These are phyloP conservation scores for Penicillium robsamsonii DNA, from an alignment of 495 filamentous ascomycete species.

Conservation along the genomic window DNA sequence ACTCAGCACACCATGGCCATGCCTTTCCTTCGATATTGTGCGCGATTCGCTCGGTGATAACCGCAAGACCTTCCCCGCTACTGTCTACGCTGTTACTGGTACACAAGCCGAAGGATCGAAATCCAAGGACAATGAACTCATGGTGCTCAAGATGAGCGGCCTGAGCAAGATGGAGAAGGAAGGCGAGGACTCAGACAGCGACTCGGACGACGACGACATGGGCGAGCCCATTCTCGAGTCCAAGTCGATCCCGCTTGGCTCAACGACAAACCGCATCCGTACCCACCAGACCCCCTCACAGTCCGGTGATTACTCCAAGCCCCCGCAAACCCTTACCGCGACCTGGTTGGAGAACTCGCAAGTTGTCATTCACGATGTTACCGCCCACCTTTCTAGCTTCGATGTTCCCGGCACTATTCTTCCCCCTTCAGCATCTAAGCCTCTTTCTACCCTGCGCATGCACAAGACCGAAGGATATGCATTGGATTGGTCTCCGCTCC, in stretches of 20 bases:
- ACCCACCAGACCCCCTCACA: slow-evolving; percentile 69
- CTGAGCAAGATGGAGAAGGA: slow-evolving; percentile 79
- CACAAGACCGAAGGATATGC: slow-evolving; percentile 94
- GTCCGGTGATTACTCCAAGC: slow-evolving; percentile 58
- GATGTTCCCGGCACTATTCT: slow-evolving; percentile 80
- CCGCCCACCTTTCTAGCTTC: slow-evolving; percentile 80
- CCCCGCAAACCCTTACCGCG: slow-evolving; percentile 78
- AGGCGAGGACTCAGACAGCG: slow-evolving; percentile 70
- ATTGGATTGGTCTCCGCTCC: slow-evolving; percentile 84
- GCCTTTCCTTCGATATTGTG: slow-evolving; percentile 91
- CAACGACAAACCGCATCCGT: slow-evolving; percentile 91
- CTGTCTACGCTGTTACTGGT: slow-evolving; percentile 88
- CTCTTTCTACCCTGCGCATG: slow-evolving; percentile 79
- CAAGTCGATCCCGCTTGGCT: slow-evolving; percentile 76
- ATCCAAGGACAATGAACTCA: slow-evolving; percentile 82
- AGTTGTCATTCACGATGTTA: slow-evolving; percentile 91
- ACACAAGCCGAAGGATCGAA: slow-evolving; percentile 80
- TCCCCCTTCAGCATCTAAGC: slow-evolving; percentile 77
- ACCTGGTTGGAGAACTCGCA: slow-evolving; percentile 86
- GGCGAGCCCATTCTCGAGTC: slow-evolving; percentile 93
- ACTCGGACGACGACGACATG: slow-evolving; percentile 71
- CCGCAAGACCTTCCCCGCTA: slow-evolving; percentile 85
- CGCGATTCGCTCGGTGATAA: slow-evolving; percentile 85
- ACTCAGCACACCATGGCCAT: slow-evolving; percentile 90
- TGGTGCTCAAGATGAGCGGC: slow-evolving; percentile 93